Evolutionary conservation across 257 asterid genomes (phyloP), one percentile per base, ranked within the genome.

Genomic region (Primulina tabacum): DNA sequence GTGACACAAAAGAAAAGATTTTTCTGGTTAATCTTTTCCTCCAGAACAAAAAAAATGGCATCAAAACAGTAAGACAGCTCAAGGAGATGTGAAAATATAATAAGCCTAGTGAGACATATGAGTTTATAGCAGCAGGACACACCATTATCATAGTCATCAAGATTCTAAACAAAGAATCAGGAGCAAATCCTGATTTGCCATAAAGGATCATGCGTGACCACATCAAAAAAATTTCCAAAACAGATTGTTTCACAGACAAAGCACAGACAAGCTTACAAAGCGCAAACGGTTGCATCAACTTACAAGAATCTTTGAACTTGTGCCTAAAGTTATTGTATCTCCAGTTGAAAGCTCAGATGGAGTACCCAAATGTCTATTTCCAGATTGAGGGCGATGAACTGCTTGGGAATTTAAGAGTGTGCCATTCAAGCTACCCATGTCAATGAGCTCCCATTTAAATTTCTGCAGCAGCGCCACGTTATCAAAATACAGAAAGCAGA

Each of bases 361-460:
- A 75, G 85, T 79, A 33, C 96, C 90, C 93, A 95, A 83, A 35
- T 81, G 86, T 82, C 97, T 84, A 73, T 79, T 85, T 82, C 90
- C 92, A 69, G 87, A 75, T 68, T 82, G 88, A 81, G 88, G 82
- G 68, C 70, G 75, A 71, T 77, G 84, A 71, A 82, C 85, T 59
- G 87, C 73, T 60, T 72, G 88, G 73, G 95, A 86, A 83, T 89
- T 92, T 79, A 89, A 71, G 59, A 73, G 79, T 7, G 97, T 87
- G 66, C 97, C 97, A 66, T 92, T 92, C 83, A 89, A 77, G 89
- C 99, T 93, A 66, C 99, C 99, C 97, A 93, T 84, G 84, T 93
- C 99, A 72, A 90, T 84, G 73, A 93, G 92, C 86, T 93, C 99
- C 99, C 99, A 93, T 76, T 83, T 90, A 70, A 80, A 77, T 76